A percentile compares a stretch with the other conserved stretches of the same genome.
phyloP scores from a whole-genome alignment of 164 flowering plant species.

The Saururus chinensis region DNA sequence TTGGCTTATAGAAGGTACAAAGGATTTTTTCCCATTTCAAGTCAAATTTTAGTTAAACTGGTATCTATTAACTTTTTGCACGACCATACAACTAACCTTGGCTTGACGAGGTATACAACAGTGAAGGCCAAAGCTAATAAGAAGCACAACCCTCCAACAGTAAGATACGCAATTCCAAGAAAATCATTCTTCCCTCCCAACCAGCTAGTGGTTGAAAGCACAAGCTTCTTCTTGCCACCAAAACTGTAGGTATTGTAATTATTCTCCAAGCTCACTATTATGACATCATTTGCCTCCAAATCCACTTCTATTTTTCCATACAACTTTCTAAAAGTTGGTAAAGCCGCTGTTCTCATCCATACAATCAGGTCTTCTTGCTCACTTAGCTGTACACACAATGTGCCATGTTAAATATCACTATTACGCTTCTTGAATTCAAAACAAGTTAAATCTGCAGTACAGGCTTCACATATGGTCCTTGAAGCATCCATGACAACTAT shows the following conservation, averaged over 20 bases:
- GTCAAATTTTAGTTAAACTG: too few species aligned
- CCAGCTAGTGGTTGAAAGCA: constrained; percentile 95
- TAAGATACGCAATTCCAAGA: constrained; percentile 87
- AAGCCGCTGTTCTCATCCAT: constrained; percentile 99
- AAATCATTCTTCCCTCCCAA: constrained; percentile 97
- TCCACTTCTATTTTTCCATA: constrained; percentile 89
- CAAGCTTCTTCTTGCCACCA: constrained; percentile 87
- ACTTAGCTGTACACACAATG: constrained; percentile 48
- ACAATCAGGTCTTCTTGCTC: constrained; percentile 93
- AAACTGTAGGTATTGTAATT: constrained; percentile 87
- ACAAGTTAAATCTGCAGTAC: too few species aligned
- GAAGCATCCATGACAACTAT: too few species aligned
- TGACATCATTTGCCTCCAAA: constrained; percentile 38
- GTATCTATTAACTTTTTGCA: too few species aligned
- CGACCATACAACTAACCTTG: constrained; percentile 43
- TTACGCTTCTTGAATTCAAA: too few species aligned
- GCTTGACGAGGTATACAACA: constrained; percentile 71
- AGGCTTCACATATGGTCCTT: too few species aligned
- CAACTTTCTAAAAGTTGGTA: constrained; percentile 93
- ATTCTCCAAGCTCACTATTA: constrained; percentile 49
- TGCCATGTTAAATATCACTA: not conserved
- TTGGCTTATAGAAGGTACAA: too few species aligned
- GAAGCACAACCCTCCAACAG: constrained; percentile 87
- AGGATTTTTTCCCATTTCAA: too few species aligned
- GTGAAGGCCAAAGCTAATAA: constrained; percentile 67